phyloP scores from a whole-genome alignment of 1,139 yeast species.

The Blastobotrys apis region DNA sequence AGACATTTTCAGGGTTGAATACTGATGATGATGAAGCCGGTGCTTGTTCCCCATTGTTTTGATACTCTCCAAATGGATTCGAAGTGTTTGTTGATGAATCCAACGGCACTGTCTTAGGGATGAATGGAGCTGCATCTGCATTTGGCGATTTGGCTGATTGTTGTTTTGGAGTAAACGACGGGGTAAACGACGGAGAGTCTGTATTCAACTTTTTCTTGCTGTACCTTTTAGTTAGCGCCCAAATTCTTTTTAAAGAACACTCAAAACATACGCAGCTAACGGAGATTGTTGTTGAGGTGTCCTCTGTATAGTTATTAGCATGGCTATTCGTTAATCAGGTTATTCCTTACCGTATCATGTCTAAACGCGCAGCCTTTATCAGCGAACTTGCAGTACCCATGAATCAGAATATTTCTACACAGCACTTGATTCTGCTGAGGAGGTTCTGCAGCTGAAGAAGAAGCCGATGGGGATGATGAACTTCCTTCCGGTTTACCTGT shows the following conservation, averaged over 20 bases:
- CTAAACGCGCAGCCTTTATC: slow-evolving; percentile 85
- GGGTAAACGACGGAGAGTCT: slow-evolving; percentile 66
- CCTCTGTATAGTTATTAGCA: too few species aligned
- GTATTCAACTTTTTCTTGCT: slow-evolving; percentile 51
- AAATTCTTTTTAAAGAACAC: too few species aligned
- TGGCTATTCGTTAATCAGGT: too few species aligned
- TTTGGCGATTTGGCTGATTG: slow-evolving; percentile 19
- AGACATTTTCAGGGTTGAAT: slow-evolving; percentile 23
- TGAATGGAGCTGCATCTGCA: slow-evolving; percentile 21
- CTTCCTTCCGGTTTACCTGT: slow-evolving; percentile 3
- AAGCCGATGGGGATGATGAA: background rate
- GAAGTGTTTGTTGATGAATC: background rate
- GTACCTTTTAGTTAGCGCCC: too few species aligned
- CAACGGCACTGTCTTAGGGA: slow-evolving; percentile 16
- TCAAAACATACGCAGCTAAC: too few species aligned
- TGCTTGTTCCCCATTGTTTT: slow-evolving; percentile 9
- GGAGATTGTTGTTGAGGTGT: too few species aligned
- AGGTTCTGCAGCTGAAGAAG: background rate
- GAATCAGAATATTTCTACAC: slow-evolving; percentile 78
- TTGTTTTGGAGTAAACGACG: slow-evolving; percentile 27
- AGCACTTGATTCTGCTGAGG: slow-evolving; percentile 51
- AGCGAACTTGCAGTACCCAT: slow-evolving; percentile 86
- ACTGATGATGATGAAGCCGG: slow-evolving; percentile 3
- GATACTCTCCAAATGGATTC: background rate
- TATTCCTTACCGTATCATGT: slow-evolving; percentile 42